Base-by-base conservation (phyloP, 371 early-diverging fungal genomes). In the Dichotomocladium elegans region DNA sequence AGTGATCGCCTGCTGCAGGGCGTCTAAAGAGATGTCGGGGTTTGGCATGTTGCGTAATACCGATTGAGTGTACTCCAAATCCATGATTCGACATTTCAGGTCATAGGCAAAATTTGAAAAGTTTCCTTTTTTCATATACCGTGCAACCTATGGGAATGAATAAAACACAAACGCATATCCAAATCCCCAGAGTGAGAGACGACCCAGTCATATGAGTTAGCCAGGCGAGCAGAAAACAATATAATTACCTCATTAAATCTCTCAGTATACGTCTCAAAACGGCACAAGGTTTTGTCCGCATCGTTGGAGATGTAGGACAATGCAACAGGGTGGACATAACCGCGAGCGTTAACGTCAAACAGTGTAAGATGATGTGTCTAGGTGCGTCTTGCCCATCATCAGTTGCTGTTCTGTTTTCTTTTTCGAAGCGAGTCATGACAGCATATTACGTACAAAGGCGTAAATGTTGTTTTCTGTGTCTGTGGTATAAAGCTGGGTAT, bases 301-400 rank as follows among this genome's bases (percentile, higher is more conserved):
- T 82, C 80, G 43, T 70, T 46, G 3, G 79, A 77, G 46, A 82
- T 70, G 57, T 80, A 82, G 0, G 82, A 80, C 31, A 82, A 55
- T 9, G 77, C 68, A 11, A 82, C 77, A 2, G 82, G 82, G 37
- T 80, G 75, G 4, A 82, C 82, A 52, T 78, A 82, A 6, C 82
- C 82, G 58, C 82, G 64, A 19, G 82, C 82, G 49, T 73, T 62
- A 41, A 82, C 77, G 49, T 82, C 82, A 51, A 82, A 82, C 7
- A 82, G 51, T 0, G 82, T 79, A 42, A 82, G 63, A 47, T 82
- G 80, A 44, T 82, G 82, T 3, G 80, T 77, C 82, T 82, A 58
- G n/a, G n/a, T 33, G n/a, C n/a, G n/a, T n/a, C n/a, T n/a, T n/a
- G n/a, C n/a, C n/a, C n/a, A n/a, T n/a, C n/a, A n/a, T n/a, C n/a